A percentile compares a stretch with the other conserved stretches of the same genome.
Evolutionary conservation across 176 grass and related monocot genomes (phyloP).

Genomic region (Oryza punctata): DNA sequence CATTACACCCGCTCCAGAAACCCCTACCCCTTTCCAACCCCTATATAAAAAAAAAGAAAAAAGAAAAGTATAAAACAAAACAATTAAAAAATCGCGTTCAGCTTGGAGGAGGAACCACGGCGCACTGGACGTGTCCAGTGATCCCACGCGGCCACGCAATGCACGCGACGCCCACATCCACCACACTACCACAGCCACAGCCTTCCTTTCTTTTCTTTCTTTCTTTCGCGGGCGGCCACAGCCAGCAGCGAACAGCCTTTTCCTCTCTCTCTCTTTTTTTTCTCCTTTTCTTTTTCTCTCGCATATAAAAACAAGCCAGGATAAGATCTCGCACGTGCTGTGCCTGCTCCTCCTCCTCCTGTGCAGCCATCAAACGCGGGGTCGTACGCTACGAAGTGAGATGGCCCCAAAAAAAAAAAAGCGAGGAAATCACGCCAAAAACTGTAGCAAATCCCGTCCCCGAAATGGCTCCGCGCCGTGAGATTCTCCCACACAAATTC

Average conservation of each 20-base stretch:
- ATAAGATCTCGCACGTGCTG: neutral
- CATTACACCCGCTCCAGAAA: neutral
- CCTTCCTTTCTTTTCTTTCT: neutral
- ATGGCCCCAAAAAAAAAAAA: neutral
- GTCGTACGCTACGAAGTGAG: no score
- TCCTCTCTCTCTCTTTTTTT: neutral
- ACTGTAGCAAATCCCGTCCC: neutral
- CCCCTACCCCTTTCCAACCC: neutral
- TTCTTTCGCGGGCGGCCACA: neutral
- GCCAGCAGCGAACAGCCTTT: neutral
- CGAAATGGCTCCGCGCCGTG: neutral
- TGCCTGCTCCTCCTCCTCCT: no score
- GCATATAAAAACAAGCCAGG: neutral
- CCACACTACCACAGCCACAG: neutral
- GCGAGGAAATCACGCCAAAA: neutral
- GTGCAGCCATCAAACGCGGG: no score
- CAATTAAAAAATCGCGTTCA: neutral
- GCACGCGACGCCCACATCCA: no score
- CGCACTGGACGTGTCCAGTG: neutral
- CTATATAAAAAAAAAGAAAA: neutral
- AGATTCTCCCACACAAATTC: no score
- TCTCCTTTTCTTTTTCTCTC: neutral
- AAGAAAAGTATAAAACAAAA: neutral
- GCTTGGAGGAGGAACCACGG: neutral
- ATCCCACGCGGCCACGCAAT: neutral